Conservation (phyloP, 2,329 filamentous ascomycete genomes). For the Akanthomyces muscarius region DNA sequence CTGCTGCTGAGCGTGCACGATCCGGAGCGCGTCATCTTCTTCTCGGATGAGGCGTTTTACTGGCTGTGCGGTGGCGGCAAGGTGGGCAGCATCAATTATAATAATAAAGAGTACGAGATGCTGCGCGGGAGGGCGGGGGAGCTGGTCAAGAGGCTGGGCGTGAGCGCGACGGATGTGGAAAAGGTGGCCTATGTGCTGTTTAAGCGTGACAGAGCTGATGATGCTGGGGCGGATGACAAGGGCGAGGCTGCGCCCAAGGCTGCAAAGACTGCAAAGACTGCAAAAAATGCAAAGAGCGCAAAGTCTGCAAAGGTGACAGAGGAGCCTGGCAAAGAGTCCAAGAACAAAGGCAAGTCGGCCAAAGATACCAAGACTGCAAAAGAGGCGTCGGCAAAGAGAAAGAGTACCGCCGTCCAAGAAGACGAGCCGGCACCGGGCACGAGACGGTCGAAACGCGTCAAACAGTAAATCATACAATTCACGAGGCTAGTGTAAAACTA, state of each 20-base stretch:
- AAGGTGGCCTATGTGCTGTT: conserved; percentile 68
- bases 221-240: conserved; percentile 1
- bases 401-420: not conserved
- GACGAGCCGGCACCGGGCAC: not conserved
- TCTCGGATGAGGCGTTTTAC: conserved; percentile 73
- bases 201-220: conserved; percentile 30
- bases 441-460: conserved; percentile 13
- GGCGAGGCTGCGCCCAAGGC: conserved; percentile 5
- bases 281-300: not conserved
- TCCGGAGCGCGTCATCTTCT: conserved; percentile 61
- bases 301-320: conserved; percentile 11
- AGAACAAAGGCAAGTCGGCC: not conserved
- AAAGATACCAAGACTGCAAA: not conserved
- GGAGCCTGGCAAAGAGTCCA: not conserved
- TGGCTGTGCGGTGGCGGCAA: conserved; percentile 55
- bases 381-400: conserved; percentile 1
- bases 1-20: conserved; percentile 65
- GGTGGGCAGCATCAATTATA: conserved; percentile 56
- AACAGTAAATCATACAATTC: conserved; percentile 6
- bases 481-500: conserved; percentile 10
- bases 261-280: not conserved
- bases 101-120: conserved; percentile 60
- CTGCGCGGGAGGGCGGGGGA: conserved; percentile 42
- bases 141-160: conserved; percentile 46
- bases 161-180: conserved; percentile 61